phyloP scores from a whole-genome alignment of 108 stramenopile genomes.

The Thalassiosira profunda region DNA sequence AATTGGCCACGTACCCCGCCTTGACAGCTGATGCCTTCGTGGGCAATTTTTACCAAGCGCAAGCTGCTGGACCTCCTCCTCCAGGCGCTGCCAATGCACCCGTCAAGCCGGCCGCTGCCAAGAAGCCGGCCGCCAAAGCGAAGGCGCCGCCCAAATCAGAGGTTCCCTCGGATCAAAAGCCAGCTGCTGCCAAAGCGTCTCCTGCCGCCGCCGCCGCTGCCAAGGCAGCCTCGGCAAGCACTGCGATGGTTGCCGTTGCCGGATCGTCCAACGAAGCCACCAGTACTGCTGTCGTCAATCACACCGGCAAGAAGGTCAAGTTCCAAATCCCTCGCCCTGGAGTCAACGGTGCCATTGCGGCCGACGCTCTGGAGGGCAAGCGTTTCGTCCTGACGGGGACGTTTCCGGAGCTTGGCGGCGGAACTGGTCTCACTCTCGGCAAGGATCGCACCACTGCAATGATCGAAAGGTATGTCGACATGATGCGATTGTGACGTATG shows the following conservation, averaged over 20 bases:
- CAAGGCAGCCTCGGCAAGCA: background rate
- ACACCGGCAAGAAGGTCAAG: conserved; percentile 20
- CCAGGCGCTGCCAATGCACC: conserved; percentile 15
- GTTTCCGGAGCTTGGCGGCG: conserved; percentile 74
- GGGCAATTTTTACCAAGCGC: conserved; percentile 17
- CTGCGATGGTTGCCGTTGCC: conserved; percentile 8
- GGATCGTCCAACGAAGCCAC: background rate
- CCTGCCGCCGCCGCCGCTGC: too few relatives aligned
- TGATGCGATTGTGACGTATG: too few relatives aligned
- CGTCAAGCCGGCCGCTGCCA: background rate
- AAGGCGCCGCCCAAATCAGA: background rate
- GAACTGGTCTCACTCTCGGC: conserved; percentile 51
- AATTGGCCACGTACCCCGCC: conserved; percentile 6
- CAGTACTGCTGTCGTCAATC: conserved; percentile 7
- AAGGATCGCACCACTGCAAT: conserved; percentile 51
- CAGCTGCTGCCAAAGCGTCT: too few relatives aligned
- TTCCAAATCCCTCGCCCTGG: conserved; percentile 62
- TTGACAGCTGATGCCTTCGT: conserved; percentile 21
- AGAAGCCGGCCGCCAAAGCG: conserved; percentile 10
- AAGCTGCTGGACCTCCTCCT: too few relatives aligned
- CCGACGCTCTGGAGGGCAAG: conserved; percentile 40
- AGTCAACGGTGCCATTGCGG: conserved; percentile 40
- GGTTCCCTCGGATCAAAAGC: too few relatives aligned
- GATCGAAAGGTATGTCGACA: too few relatives aligned
- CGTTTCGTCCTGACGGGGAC: conserved; percentile 62